Evolutionary conservation across 176 grass and related monocot species (phyloP).

Genomic region (Aegilops umbellulata): DNA sequence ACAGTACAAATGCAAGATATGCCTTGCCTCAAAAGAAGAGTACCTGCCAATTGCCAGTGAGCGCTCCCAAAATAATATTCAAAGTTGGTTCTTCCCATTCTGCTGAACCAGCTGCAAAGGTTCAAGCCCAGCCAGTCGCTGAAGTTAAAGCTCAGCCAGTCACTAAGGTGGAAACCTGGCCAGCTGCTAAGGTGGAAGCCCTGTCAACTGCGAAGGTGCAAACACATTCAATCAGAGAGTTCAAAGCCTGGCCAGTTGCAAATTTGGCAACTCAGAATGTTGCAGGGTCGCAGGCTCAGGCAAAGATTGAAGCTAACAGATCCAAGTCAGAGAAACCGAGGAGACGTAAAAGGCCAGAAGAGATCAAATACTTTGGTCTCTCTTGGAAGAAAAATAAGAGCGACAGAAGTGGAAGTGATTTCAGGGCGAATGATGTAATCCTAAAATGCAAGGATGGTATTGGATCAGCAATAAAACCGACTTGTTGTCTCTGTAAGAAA

Average conservation of each 20-base stretch:
- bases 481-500: conserved; percentile 76
- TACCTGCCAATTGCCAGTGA: conserved; percentile 29
- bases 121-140: conserved; percentile 2
- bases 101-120: conserved; percentile 11
- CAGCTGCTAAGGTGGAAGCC: not conserved
- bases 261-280: conserved; percentile 19
- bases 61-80: conserved; percentile 44
- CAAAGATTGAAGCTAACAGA: conserved; percentile 36
- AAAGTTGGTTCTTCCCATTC: conserved; percentile 47
- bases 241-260: conserved; percentile 16
- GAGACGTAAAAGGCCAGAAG: conserved; percentile 45
- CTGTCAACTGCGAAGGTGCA: conserved; percentile 18
- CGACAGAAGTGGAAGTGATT: conserved; percentile 49
- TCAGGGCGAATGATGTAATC: conserved; percentile 74
- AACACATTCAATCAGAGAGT: not conserved
- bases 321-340: conserved; percentile 34
- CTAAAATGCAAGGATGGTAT: conserved; percentile 67
- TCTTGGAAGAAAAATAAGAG: conserved; percentile 69
- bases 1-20: conserved; percentile 37
- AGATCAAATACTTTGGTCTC: conserved; percentile 74
- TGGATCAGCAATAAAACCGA: conserved; percentile 44
- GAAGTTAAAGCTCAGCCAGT: not conserved
- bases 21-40: conserved; percentile 34
- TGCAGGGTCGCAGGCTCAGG: conserved; percentile 13
- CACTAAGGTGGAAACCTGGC: not conserved